Conservation (phyloP, 805 yeast genomes). For the Myxozyma lipomycoides region DNA sequence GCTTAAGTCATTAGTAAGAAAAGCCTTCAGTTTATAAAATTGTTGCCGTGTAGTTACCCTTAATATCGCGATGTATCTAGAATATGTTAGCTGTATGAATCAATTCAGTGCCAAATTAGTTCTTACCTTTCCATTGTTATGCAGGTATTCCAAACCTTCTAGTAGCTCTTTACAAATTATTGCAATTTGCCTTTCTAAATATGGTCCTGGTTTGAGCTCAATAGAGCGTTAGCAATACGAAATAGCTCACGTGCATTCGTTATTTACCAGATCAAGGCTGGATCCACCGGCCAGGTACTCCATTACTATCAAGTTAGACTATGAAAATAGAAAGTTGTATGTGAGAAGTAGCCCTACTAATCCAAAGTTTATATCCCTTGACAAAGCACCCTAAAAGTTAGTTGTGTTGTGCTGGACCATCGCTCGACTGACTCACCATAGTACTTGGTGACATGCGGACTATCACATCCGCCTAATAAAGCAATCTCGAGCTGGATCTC, state of each 20-base stretch:
- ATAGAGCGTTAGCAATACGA: constrained; percentile 1
- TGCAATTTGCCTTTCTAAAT: constrained; percentile 54
- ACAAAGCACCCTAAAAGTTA: constrained; percentile 53
- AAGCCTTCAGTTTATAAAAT: background rate
- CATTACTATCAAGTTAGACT: constrained; percentile 45
- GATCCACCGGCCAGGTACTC: constrained; percentile 79
- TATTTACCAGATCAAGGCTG: constrained; percentile 53
- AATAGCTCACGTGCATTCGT: background rate
- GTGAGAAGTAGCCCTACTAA: constrained; percentile 35
- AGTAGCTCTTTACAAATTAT: constrained; percentile 53
- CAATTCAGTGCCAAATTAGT: background rate
- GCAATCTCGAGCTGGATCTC: constrained; percentile 72
- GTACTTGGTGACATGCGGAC: constrained; percentile 60
- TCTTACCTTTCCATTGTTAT: constrained; percentile 51
- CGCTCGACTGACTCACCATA: constrained; percentile 39
- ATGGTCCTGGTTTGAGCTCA: constrained; percentile 50
- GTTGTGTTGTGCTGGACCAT: background rate
- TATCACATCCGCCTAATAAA: constrained; percentile 62
- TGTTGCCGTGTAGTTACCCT: too few species aligned
- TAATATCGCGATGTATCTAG: constrained; percentile 84
- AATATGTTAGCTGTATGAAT: constrained; percentile 16
- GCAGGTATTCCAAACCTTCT: constrained; percentile 62
- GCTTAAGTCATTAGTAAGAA: constrained; percentile 41
- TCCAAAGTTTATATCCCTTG: constrained; percentile 67
- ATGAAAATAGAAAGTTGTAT: background rate